A percentile compares a stretch with the other conserved stretches of the same genome.
These are phyloP conservation scores for Boeremia exigua DNA, from an alignment of 2,329 filamentous ascomycete species.

Conservation along the genomic window DNA sequence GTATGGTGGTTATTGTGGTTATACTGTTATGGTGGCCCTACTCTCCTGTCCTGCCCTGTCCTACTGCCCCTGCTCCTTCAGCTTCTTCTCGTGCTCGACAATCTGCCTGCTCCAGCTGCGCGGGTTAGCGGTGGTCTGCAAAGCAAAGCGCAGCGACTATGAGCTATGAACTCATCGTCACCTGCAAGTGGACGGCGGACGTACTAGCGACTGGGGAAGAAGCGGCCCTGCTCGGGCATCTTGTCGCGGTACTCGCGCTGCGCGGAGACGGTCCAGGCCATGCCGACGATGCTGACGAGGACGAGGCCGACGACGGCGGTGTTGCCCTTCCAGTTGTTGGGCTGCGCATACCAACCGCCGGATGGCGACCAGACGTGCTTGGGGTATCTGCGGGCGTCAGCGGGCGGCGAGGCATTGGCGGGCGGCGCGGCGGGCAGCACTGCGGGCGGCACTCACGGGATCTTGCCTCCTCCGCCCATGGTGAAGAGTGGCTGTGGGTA, in stretches of 20 bases:
- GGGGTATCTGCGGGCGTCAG: slow-evolving; percentile 72
- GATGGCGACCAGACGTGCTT: slow-evolving; percentile 99
- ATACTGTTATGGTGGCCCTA: slow-evolving; percentile 7
- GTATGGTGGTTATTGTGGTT: too few species aligned
- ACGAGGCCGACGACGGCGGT: slow-evolving; percentile 76
- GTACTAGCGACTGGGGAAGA: slow-evolving; percentile 85
- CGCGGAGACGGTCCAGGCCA: slow-evolving; percentile 75
- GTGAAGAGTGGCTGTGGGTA: slow-evolving; percentile 65
- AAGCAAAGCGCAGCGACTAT: too few species aligned
- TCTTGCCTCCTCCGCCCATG: slow-evolving; percentile 69
- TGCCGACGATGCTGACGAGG: slow-evolving; percentile 70
- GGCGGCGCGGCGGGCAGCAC: too few species aligned
- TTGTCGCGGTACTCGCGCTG: slow-evolving; percentile 74
- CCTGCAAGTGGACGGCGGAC: too few species aligned
- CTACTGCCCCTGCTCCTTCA: slow-evolving; percentile 42
- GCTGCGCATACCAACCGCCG: slow-evolving; percentile 97
- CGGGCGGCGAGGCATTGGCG: slow-evolving; percentile 21
- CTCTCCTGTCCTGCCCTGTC: neutral
- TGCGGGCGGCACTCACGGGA: slow-evolving; percentile 60
- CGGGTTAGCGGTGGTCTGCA: slow-evolving; percentile 44
- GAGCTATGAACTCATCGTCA: too few species aligned
- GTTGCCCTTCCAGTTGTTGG: slow-evolving; percentile 93
- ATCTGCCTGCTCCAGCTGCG: slow-evolving; percentile 75
- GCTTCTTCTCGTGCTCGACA: slow-evolving; percentile 68
- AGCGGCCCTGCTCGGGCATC: slow-evolving; percentile 77